These are phyloP conservation scores for Hysterangium stoloniferum DNA, from an alignment of 768 basidiomycete genomes.

Conservation along the genomic window DNA sequence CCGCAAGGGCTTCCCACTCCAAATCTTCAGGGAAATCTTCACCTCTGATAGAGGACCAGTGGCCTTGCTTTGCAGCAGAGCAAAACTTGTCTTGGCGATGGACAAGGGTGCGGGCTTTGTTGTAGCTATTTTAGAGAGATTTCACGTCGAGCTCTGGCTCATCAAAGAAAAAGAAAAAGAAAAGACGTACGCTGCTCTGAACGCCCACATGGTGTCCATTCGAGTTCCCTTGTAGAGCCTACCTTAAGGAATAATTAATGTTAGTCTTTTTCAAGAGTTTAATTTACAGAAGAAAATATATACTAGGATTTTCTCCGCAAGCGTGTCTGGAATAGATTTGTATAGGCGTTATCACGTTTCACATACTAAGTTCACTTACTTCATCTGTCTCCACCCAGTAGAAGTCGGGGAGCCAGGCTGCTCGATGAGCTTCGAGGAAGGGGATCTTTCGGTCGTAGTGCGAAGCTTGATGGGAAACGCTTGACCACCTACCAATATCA, in stretches of 20 bases:
- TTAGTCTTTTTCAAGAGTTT: slow-evolving; percentile 50
- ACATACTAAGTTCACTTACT: slow-evolving; percentile 32
- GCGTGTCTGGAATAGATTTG: slow-evolving; percentile 19
- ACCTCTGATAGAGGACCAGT: slow-evolving; percentile 51
- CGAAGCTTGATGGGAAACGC: slow-evolving; percentile 76
- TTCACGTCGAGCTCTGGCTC: slow-evolving; percentile 1
- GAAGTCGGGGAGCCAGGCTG: slow-evolving; percentile 44
- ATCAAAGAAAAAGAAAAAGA: neutral
- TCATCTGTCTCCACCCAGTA: slow-evolving; percentile 71
- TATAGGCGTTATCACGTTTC: neutral
- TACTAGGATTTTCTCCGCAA: slow-evolving; percentile 22
- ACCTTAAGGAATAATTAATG: slow-evolving; percentile 14
- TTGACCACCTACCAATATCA: slow-evolving; percentile 49
- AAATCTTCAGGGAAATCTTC: slow-evolving; percentile 24
- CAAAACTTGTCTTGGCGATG: slow-evolving; percentile 65
- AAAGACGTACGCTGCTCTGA: slow-evolving; percentile 49
- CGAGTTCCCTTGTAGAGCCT: slow-evolving; percentile 28
- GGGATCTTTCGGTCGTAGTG: slow-evolving; percentile 58
- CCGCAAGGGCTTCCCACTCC: slow-evolving; percentile 26
- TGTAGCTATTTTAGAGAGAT: slow-evolving; percentile 37
- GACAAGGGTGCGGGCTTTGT: slow-evolving; percentile 59
- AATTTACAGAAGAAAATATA: slow-evolving; percentile 21
- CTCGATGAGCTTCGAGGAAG: slow-evolving; percentile 70
- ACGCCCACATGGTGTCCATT: slow-evolving; percentile 67
- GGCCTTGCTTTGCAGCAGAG: slow-evolving; percentile 34